These are phyloP conservation scores for Gymnopus androsaceus DNA, from an alignment of 1,284 basidiomycete genomes.

Conservation along the genomic window DNA sequence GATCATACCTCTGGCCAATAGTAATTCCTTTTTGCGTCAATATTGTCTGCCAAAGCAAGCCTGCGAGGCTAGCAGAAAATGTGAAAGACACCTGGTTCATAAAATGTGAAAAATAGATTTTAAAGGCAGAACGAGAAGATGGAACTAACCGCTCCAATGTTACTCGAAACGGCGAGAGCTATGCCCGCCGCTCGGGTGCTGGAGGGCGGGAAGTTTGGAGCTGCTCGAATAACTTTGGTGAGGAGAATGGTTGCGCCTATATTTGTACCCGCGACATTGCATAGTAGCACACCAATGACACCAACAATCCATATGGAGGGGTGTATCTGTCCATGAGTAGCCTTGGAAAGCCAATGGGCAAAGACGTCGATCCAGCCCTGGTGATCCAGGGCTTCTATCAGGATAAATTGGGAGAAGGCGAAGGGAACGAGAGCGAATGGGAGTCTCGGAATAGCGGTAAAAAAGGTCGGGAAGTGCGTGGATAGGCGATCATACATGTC, in stretches of 20 bases:
- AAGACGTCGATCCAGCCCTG: slow-evolving; percentile 94
- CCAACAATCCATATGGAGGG: slow-evolving; percentile 60
- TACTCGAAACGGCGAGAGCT: slow-evolving; percentile 65
- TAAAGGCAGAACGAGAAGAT: too few relatives aligned
- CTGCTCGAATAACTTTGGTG: slow-evolving; percentile 47
- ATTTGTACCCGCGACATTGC: slow-evolving; percentile 92
- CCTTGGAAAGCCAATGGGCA: slow-evolving; percentile 67
- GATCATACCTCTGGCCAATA: slow-evolving; percentile 65
- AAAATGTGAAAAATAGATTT: too few relatives aligned
- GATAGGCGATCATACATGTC: slow-evolving; percentile 28
- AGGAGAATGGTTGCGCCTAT: slow-evolving; percentile 95
- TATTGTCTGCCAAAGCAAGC: slow-evolving; percentile 85
- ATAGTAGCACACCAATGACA: slow-evolving; percentile 71
- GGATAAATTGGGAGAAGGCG: slow-evolving; percentile 93
- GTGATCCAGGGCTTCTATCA: slow-evolving; percentile 82
- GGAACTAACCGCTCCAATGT: slow-evolving; percentile 91
- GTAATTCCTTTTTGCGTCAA: slow-evolving; percentile 76
- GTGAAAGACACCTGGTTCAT: too few relatives aligned
- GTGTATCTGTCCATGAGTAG: slow-evolving; percentile 46
- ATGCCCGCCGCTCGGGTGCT: slow-evolving; percentile 45
- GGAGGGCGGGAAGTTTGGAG: slow-evolving; percentile 32
- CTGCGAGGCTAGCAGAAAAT: slow-evolving; percentile 89
- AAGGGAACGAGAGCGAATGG: slow-evolving; percentile 88
- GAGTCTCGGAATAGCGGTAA: slow-evolving; percentile 68
- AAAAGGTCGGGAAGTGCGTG: slow-evolving; percentile 72